Evolutionary conservation across 371 early-diverging fungal genomes (phyloP), one percentile per base, ranked within the genome.

Genomic region (Apophysomyces variabilis): DNA sequence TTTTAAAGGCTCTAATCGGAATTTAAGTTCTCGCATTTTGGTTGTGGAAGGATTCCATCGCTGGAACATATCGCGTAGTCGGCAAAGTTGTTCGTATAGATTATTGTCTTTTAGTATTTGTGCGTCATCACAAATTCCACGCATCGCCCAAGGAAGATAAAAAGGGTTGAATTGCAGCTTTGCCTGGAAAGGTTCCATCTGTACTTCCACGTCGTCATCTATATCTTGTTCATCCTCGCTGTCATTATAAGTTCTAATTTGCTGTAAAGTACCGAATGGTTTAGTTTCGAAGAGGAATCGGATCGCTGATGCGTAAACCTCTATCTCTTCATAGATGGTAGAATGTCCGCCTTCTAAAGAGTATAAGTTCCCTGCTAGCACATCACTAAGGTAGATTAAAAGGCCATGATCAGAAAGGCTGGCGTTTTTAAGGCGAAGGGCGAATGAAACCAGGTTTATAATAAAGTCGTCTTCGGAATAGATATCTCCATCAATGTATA

Each of bases 111-210:
- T 76, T 1, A 75, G 67, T 5, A 95, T 86, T n/a, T 65, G 66
- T 13, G 86, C 77, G 62, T 94, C 93, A 5, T 86, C 85, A 62
- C 86, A 78, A 16, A 97, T 78, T 6, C 90, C 89, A 8, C 93
- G 93, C 88, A 97, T 88, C 6, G 92, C 91, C 96, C 96, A 96
- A 4, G 97, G 96, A 4, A 97, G 74, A 73, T 86, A 93, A 69
- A 89, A 94, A 7, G 95, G 96, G 61, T 97, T 97, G 37, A 88
- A 74, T 32, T 83, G 84, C n/a, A 76, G 66, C 45, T 82, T 79
- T 50, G 87, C 88, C 32, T 75, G 69, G 64, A 89, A 87, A 0
- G 72, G 68, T 7, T 82, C 67, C 47, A 86, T 45, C 1, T 64
- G 44, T 1, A 69, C 62, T 4, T 73, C 75, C 60, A 61, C 61